A percentile compares a stretch with the other conserved stretches of the same genome.
phyloP scores from a whole-genome alignment of 2,329 filamentous ascomycete species.

The Epichloe glyceriae region DNA sequence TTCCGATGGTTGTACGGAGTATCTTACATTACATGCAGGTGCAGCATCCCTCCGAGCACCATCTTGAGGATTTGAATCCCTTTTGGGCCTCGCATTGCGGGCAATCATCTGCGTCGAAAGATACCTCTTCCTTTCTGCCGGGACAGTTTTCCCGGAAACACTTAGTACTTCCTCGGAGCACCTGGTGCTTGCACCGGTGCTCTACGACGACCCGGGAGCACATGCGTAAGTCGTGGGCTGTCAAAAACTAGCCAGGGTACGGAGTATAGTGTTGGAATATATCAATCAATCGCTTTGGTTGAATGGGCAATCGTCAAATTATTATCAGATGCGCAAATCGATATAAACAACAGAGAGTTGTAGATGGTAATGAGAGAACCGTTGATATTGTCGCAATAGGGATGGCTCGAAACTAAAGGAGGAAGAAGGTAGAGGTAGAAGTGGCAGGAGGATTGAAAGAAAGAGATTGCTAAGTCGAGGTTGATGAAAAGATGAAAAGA shows the following conservation, averaged over 20 bases:
- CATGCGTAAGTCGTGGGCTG: slow-evolving; percentile 12
- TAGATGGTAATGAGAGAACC: background rate
- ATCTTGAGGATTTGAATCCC: slow-evolving; percentile 20
- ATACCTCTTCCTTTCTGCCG: slow-evolving; percentile 18
- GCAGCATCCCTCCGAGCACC: slow-evolving; percentile 22
- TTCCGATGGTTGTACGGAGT: background rate
- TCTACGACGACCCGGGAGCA: slow-evolving; percentile 21
- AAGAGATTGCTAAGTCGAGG: background rate
- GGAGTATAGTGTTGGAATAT: too few relatives aligned
- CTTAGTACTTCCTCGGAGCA: slow-evolving; percentile 21
- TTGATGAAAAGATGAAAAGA: background rate
- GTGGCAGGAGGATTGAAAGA: background rate
- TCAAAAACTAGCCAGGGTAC: background rate
- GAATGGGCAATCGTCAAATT: background rate
- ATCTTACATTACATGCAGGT: slow-evolving; percentile 12
- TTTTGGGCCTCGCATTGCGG: slow-evolving; percentile 21
- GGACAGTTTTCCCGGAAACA: slow-evolving; percentile 21
- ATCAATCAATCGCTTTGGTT: background rate
- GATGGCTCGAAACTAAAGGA: too few relatives aligned
- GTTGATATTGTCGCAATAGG: background rate
- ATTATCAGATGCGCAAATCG: background rate
- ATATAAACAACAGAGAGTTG: background rate
- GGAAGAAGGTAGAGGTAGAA: background rate
- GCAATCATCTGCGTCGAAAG: slow-evolving; percentile 19
- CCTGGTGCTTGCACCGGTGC: slow-evolving; percentile 24